A percentile compares a stretch with the other conserved stretches of the same genome.
phyloP scores from a whole-genome alignment of 768 basidiomycete species.

The Ramaria sp. region DNA sequence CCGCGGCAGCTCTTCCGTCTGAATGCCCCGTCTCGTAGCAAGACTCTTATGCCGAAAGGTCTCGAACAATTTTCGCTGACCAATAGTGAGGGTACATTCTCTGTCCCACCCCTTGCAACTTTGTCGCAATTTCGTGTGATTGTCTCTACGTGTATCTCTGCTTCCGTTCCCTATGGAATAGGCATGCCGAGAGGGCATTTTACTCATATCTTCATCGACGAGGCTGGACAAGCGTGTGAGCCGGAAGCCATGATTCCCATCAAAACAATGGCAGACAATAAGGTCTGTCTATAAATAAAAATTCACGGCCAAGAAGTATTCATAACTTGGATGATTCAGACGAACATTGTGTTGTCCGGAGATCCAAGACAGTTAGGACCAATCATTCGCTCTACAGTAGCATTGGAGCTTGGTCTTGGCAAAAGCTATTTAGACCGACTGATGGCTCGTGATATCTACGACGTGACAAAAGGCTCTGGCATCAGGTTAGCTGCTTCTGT shows the following conservation, averaged over 20 bases:
- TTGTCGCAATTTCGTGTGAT: constrained; percentile 39
- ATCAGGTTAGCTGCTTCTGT: constrained; percentile 20
- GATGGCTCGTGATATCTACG: constrained; percentile 23
- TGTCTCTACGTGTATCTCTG: constrained; percentile 48
- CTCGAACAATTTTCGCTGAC: constrained; percentile 28
- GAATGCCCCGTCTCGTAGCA: constrained; percentile 36
- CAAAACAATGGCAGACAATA: constrained; percentile 19
- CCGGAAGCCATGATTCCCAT: constrained; percentile 42
- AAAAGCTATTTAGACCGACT: constrained; percentile 26
- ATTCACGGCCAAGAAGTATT: too few relatives aligned
- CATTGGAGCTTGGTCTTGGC: constrained; percentile 18
- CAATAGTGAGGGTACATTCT: constrained; percentile 30
- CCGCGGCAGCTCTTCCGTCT: constrained; percentile 37
- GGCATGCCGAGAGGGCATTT: constrained; percentile 45
- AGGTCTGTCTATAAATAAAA: too few relatives aligned
- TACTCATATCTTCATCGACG: constrained; percentile 51
- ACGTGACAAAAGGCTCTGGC: constrained; percentile 14
- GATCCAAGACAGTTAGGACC: constrained; percentile 29
- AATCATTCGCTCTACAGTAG: constrained; percentile 22
- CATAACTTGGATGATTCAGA: constrained; percentile 8
- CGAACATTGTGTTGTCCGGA: constrained; percentile 27
- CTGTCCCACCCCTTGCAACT: constrained; percentile 30
- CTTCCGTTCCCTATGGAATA: constrained; percentile 33
- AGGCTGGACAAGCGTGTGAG: constrained; percentile 54
- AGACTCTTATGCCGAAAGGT: constrained; percentile 25